Base-by-base conservation (phyloP, 2,329 filamentous ascomycete species). In the Xylaria sp. region DNA sequence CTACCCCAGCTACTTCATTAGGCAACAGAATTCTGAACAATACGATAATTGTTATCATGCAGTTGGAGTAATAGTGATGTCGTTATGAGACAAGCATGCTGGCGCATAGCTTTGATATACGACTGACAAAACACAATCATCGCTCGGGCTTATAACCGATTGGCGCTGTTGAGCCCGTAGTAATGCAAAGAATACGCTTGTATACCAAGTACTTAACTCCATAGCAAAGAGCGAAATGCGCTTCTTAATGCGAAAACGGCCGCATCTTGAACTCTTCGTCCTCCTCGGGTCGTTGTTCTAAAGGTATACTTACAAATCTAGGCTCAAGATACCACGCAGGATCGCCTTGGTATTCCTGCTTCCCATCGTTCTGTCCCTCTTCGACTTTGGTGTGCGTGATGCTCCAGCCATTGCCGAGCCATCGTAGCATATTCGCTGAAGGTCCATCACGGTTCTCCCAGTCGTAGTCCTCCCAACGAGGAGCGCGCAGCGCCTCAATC, bases 401-500 rank as follows among this genome's bases (percentile, higher is more conserved):
- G 65, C 82, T 84, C 76, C 76, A 81, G 10, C 82, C 82, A 68
- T 84, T 82, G 25, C 82, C 82, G 39, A 82, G 72, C 83, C 80
- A 85, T 59, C 77, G 76, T 75, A 82, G 68, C 41, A 64, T 60
- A 65, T 84, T 83, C 37, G 63, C 56, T n/a, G 59, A n/a, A 0
- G 65, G 13, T 6, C 68, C 20, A 60, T 75, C 8, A 64, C 73
- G 20, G 41, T 68, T 73, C 74, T 81, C 82, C 70, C 78, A 84
- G 34, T 81, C 78, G 68, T 78, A 86, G 71, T 85, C 84, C 74
- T 85, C 83, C 83, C 83, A 85, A 34, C 83, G 77, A 39, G 82
- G 82, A 25, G 80, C 75, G 25, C 81, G 74, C 69, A 85, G 72
- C 12, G 80, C 76, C 75, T 85, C 83, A 4, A 84, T 72, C 9